Evolutionary conservation across 2,329 filamentous ascomycete species (phyloP), one percentile per base, ranked within the genome.

Genomic region (Fusarium phyllophilum): DNA sequence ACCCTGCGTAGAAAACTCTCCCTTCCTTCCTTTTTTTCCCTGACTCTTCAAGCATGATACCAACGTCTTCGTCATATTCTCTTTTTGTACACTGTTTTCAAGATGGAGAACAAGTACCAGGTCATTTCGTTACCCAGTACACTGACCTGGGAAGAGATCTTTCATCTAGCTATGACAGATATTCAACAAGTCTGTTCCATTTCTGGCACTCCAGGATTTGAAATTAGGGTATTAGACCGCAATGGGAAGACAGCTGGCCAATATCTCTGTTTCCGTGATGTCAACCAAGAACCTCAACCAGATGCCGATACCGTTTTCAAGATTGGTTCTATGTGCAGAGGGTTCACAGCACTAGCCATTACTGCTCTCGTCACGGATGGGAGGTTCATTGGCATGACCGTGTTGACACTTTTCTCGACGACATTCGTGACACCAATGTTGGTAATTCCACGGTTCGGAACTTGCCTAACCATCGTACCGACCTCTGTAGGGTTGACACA

Each of bases 241-340:
- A 5, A 20, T 14, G 24, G 18, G 24, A 29, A 29, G 4, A 5
- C 8, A 14, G 20, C 31, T 3, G 26, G n/a, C 45, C n/a, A n/a
- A 4, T 48, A 31, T 31, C 10, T 48, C 3, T 26, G 26, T 31
- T n/a, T 5, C 4, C 10, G 20, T 17, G 45, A 31, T n/a, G 14
- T 17, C 4, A 3, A 22, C 0, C 26, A 31, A 17, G 26, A 6
- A 8, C 26, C 17, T n/a, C 3, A 10, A n/a, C 26, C 26, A 0
- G 6, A 31, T 4, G 6, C 3, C 20, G 26, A 31, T 17, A 48
- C 20, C 6, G 7, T 31, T n/a, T 31, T 31, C 5, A 31, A 22
- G 1, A 17, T n/a, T 20, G 20, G 20, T 0, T 48, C 45, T 31
- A 4, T n/a, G 45, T 17, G 26, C 3, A 12, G 31, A n/a, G 20